phyloP scores from a whole-genome alignment of 2,329 filamentous ascomycete genomes.

The Fusarium mangiferae region DNA sequence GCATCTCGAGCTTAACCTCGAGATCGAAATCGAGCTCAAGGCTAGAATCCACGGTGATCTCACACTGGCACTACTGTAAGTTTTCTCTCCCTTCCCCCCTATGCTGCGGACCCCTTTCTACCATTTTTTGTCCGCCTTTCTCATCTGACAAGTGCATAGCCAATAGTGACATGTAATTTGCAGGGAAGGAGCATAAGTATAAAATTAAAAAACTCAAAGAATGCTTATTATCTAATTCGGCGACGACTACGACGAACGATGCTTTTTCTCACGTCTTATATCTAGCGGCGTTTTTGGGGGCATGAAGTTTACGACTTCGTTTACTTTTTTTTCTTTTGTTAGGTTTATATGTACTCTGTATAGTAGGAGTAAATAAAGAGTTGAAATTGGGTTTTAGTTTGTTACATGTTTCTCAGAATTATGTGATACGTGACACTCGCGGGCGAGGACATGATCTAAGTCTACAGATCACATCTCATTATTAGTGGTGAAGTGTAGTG shows the following conservation, averaged over 20 bases:
- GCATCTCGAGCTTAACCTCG: conserved; percentile 81
- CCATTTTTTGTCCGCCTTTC: conserved; percentile 19
- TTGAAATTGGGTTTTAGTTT: conserved; percentile 18
- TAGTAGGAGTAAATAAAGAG: conserved; percentile 30
- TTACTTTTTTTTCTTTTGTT: not conserved
- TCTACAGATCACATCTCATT: not conserved
- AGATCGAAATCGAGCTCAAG: conserved; percentile 87
- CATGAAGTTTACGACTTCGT: conserved; percentile 31
- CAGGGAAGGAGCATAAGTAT: conserved; percentile 33
- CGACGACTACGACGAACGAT: conserved; percentile 4
- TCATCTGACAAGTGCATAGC: conserved; percentile 30
- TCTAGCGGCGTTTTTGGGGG: conserved; percentile 26
- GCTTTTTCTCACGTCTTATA: not conserved
- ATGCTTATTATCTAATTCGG: conserved; percentile 8
- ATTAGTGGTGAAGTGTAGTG: not conserved
- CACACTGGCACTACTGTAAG: conserved; percentile 75
- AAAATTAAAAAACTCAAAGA: not conserved
- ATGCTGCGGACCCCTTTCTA: not conserved
- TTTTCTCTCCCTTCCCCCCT: not conserved
- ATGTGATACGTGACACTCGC: conserved; percentile 29
- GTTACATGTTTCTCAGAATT: not conserved
- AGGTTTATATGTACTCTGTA: conserved; percentile 1
- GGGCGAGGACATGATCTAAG: not conserved
- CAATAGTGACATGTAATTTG: conserved; percentile 41
- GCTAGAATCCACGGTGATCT: conserved; percentile 87